Conservation (phyloP, 345 rosid genomes). For the Hevea brasiliensis region DNA sequence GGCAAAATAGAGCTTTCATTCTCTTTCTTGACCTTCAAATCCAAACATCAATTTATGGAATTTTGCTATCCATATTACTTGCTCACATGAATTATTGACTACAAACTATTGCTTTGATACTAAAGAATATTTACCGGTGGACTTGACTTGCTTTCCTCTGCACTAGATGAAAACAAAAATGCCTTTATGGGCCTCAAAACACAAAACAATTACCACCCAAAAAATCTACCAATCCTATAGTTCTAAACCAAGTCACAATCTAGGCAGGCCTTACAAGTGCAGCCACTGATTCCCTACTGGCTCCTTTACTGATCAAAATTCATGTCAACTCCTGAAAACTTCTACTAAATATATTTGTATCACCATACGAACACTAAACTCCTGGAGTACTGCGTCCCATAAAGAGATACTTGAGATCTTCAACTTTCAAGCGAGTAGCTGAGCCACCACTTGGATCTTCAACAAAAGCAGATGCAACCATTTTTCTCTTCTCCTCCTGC, state of each 20-base stretch:
- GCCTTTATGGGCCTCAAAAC: conserved; percentile 28
- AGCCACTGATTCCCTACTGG: conserved; percentile 18
- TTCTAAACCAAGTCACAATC: conserved; percentile 26
- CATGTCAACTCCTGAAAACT: conserved; percentile 5
- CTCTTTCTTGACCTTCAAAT: not conserved
- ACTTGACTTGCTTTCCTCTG: conserved; percentile 32
- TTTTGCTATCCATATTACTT: not conserved
- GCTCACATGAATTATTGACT: not conserved
- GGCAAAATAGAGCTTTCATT: not conserved
- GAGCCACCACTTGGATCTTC: conserved; percentile 79
- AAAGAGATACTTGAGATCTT: conserved; percentile 72
- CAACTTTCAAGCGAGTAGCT: conserved; percentile 75
- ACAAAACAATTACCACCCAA: conserved; percentile 16
- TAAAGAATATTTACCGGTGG: conserved; percentile 43
- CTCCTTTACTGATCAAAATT: conserved; percentile 30
- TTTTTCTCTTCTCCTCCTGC: conserved; percentile 90
- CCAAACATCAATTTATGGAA: not conserved
- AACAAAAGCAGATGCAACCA: conserved; percentile 97
- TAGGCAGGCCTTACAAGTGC: conserved; percentile 22
- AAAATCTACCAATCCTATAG: too few relatives aligned
- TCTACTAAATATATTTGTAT: conserved; percentile 7
- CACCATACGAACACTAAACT: not conserved
- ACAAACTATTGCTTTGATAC: conserved; percentile 26
- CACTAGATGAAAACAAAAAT: conserved; percentile 42
- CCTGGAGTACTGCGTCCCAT: conserved; percentile 28